Percentiles rank a stretch among this genome's conserved stretches.
Conservation (phyloP, 1,284 basidiomycete genomes). For the Puccinia horiana region DNA sequence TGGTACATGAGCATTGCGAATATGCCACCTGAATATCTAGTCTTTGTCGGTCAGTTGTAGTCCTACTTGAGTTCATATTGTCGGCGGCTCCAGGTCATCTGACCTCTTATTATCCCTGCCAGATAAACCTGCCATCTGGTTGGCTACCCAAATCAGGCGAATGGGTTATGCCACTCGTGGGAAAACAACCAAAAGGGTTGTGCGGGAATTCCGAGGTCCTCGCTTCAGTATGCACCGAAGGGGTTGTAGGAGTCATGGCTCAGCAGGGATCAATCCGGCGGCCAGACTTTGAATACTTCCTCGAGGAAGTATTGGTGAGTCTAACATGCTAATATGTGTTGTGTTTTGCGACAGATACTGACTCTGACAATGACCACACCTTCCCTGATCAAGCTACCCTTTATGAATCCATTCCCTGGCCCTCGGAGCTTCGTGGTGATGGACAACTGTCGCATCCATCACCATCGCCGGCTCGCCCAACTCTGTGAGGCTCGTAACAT, state of each 20-base stretch:
- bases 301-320: no score
- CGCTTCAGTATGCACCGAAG: background rate
- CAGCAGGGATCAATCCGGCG: background rate
- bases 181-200: background rate
- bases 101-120: background rate
- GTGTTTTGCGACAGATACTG: background rate
- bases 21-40: background rate
- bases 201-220: background rate
- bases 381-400: background rate
- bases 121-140: background rate
- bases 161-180: background rate
- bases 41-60: background rate
- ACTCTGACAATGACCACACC: no score
- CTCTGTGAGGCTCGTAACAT: background rate
- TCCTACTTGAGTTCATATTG: no score
- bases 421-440: background rate
- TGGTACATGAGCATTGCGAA: background rate
- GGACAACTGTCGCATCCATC: background rate
- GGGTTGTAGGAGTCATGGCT: background rate
- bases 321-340: no score
- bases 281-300: background rate
- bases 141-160: background rate
- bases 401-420: background rate
- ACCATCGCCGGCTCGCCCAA: background rate
- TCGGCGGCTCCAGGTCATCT: background rate